Evolutionary conservation across 192 early-diverging fungal genomes (phyloP).

Genomic region (Allomyces arbusculus): DNA sequence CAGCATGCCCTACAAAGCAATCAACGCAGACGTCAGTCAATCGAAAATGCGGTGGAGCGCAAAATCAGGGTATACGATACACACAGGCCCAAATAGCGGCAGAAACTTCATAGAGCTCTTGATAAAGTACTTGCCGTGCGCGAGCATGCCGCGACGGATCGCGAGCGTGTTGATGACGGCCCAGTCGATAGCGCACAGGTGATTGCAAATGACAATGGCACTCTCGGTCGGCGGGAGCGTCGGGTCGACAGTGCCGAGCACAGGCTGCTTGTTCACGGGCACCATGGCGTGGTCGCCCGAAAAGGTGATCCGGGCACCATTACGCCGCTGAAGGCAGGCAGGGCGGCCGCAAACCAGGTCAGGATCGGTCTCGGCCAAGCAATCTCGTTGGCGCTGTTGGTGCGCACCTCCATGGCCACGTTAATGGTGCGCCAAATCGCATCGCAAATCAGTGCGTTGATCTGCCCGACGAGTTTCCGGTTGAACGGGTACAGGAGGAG

Average conservation of each 20-base stretch:
- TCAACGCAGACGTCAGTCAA: not conserved
- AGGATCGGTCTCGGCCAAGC: too few species aligned
- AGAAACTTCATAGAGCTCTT: conserved; percentile 2
- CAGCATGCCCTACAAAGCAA: not conserved
- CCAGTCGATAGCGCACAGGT: not conserved
- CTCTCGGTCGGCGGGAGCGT: not conserved
- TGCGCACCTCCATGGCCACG: not conserved
- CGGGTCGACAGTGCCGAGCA: not conserved
- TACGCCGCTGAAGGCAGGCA: not conserved
- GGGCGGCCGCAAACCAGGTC: too few species aligned
- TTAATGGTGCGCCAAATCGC: not conserved
- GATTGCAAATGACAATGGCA: not conserved
- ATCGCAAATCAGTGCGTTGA: not conserved
- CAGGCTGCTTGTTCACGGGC: not conserved
- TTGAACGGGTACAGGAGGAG: not conserved
- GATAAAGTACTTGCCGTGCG: conserved; percentile 5
- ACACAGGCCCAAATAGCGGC: not conserved
- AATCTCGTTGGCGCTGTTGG: not conserved
- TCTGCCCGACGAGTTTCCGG: not conserved
- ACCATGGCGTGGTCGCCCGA: not conserved
- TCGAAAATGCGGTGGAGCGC: too few species aligned
- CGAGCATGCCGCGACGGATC: conserved; percentile 2
- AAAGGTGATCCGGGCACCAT: not conserved
- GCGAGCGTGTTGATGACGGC: conserved; percentile 1
- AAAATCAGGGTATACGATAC: not conserved